Evolutionary conservation across 345 rosid genomes (phyloP).

Genomic region (Rhizophora mangle): DNA sequence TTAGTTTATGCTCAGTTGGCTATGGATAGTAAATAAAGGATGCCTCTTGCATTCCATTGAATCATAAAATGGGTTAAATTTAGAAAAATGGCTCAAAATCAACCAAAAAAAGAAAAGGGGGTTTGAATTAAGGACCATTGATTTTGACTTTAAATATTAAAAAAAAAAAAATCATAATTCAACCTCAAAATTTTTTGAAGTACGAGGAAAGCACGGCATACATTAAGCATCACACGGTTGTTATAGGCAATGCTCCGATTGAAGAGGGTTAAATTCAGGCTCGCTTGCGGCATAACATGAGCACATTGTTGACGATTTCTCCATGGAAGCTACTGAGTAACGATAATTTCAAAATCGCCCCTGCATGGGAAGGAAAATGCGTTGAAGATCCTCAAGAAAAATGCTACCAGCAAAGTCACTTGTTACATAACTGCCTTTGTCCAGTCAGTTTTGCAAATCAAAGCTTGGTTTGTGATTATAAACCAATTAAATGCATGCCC

Average conservation of each 20-base stretch:
- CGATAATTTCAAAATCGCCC: conserved; percentile 18
- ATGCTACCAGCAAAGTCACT: conserved; percentile 6
- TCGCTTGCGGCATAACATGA: conserved; percentile 27
- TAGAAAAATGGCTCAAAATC: no score
- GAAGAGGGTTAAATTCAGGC: conserved; percentile 26
- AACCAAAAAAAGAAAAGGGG: no score
- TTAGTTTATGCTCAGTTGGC: no score
- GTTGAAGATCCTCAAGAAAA: conserved; percentile 19
- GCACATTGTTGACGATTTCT: conserved; percentile 18
- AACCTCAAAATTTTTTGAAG: conserved; percentile 1
- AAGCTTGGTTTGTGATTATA: neutral
- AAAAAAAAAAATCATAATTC: no score
- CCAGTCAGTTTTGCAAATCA: conserved; percentile 10
- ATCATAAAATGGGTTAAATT: no score
- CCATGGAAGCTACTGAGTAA: conserved; percentile 19
- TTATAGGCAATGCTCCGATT: conserved; percentile 28
- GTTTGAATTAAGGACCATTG: no score
- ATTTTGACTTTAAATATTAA: no score
- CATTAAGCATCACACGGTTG: conserved; percentile 19
- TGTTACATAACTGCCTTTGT: conserved; percentile 12
- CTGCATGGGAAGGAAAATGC: conserved; percentile 35
- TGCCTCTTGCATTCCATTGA: no score
- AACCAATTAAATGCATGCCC: no score
- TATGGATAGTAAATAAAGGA: no score
- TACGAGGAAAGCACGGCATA: conserved; percentile 23